Percentiles rank a stretch among this genome's conserved stretches.
Evolutionary conservation across 2,329 filamentous ascomycete species (phyloP).

Genomic region (Alternaria sp.): DNA sequence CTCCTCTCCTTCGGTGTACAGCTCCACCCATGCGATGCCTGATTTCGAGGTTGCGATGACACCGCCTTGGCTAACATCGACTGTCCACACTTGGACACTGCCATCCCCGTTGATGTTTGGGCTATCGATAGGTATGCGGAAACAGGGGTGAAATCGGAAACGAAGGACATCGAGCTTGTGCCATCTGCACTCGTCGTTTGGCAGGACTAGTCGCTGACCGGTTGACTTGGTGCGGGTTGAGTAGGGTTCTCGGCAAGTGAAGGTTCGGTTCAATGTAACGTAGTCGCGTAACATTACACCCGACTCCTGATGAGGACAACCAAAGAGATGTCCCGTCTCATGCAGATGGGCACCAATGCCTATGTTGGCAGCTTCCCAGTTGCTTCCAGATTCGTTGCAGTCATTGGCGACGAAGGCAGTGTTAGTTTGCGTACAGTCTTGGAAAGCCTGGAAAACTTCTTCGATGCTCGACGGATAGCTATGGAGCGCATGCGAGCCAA

Average conservation of each 20-base stretch:
- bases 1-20: conserved; percentile 80
- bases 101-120: conserved; percentile 64
- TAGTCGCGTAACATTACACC: conserved; percentile 96
- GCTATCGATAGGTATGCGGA: conserved; percentile 79
- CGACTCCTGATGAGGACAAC: conserved; percentile 85
- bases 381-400: conserved; percentile 84
- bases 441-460: conserved; percentile 87
- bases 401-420: conserved; percentile 82
- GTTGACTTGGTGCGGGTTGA: conserved; percentile 86
- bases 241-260: conserved; percentile 80
- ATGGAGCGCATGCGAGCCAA: conserved; percentile 89
- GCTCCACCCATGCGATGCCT: conserved; percentile 84
- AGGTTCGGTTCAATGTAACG: conserved; percentile 81
- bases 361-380: conserved; percentile 94
- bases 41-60: conserved; percentile 81
- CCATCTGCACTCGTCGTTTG: conserved; percentile 87
- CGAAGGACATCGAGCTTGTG: conserved; percentile 87
- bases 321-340: conserved; percentile 88
- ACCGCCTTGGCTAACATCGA: conserved; percentile 77
- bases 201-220: conserved; percentile 73
- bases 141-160: conserved; percentile 89
- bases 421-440: conserved; percentile 89
- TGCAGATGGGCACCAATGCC: conserved; percentile 93
- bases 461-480: conserved; percentile 90
- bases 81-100: conserved; percentile 84